phyloP scores from a whole-genome alignment of 495 filamentous ascomycete species.

The Thermochaetoides thermophila region DNA sequence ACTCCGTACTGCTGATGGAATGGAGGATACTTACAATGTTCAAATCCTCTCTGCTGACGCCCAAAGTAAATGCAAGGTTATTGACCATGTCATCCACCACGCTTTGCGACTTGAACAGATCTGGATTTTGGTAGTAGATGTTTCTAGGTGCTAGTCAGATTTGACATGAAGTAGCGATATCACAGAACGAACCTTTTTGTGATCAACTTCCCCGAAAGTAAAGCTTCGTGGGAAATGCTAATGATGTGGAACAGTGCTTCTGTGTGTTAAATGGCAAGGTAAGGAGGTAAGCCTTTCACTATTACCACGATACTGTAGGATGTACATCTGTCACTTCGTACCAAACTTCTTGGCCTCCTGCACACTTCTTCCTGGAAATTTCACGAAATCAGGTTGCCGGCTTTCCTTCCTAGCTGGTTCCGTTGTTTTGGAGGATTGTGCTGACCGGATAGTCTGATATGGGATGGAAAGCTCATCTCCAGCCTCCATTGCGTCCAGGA shows the following conservation, averaged over 20 bases:
- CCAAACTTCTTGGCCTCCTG: constrained; percentile 27
- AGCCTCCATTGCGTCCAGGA: constrained; percentile 32
- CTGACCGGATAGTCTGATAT: constrained; percentile 7
- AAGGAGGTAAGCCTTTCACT: neutral
- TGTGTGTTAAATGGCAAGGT: no score
- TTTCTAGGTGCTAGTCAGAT: no score
- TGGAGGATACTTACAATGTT: constrained; percentile 40
- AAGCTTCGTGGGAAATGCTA: constrained; percentile 52
- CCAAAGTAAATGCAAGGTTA: constrained; percentile 67
- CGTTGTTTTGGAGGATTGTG: neutral
- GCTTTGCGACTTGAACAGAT: constrained; percentile 60
- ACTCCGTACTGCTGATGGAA: neutral
- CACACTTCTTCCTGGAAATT: constrained; percentile 24
- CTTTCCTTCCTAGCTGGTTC: neutral
- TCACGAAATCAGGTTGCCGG: constrained; percentile 9
- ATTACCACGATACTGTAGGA: neutral
- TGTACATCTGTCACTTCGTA: constrained; percentile 9
- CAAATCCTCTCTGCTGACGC: constrained; percentile 42
- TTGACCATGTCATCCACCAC: constrained; percentile 70
- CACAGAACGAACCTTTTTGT: constrained; percentile 52
- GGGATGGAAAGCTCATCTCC: constrained; percentile 33
- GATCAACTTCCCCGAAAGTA: constrained; percentile 44
- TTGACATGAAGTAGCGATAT: no score
- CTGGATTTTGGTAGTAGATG: constrained; percentile 78
- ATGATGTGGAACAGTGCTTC: constrained; percentile 49